These are phyloP conservation scores for Nepenthes gracilis DNA, from an alignment of 148 eudicot genomes.

Conservation along the genomic window DNA sequence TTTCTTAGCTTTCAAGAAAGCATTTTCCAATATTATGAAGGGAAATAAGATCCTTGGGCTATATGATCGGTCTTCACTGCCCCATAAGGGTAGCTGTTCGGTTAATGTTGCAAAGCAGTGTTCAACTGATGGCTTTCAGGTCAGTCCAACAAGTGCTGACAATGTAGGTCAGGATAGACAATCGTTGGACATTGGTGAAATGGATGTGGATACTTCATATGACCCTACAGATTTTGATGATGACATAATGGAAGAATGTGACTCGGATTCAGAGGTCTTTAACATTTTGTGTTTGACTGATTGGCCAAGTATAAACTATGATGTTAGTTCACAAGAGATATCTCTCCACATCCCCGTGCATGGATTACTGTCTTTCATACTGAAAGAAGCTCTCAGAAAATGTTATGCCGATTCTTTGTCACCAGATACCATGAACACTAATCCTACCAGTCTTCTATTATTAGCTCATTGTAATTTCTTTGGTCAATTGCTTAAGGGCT, in stretches of 20 bases:
- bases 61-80: constrained; percentile 16
- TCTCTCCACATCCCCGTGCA: constrained; percentile 87
- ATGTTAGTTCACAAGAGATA: constrained; percentile 74
- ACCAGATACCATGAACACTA: constrained; percentile 10
- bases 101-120: constrained; percentile 12
- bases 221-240: constrained; percentile 22
- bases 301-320: constrained; percentile 73
- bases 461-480: constrained; percentile 36
- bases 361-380: constrained; percentile 56
- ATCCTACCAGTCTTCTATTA: constrained; percentile 22
- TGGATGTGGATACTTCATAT: constrained; percentile 8
- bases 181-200: constrained; percentile 16
- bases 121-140: constrained; percentile 12
- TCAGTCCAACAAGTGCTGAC: constrained; percentile 8
- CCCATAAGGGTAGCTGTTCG: constrained; percentile 13
- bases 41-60: constrained; percentile 31
- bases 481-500: constrained; percentile 52
- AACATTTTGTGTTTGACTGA: constrained; percentile 55
- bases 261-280: constrained; percentile 33
- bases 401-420: constrained; percentile 40
- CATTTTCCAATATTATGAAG: constrained; percentile 39
- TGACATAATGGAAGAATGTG: constrained; percentile 26
- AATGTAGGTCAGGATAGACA: constrained; percentile 4
- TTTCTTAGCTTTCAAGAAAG: constrained; percentile 47
- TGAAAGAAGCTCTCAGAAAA: constrained; percentile 53